Base-by-base conservation (phyloP, 345 rosid genomes). In the Jatropha curcas region DNA sequence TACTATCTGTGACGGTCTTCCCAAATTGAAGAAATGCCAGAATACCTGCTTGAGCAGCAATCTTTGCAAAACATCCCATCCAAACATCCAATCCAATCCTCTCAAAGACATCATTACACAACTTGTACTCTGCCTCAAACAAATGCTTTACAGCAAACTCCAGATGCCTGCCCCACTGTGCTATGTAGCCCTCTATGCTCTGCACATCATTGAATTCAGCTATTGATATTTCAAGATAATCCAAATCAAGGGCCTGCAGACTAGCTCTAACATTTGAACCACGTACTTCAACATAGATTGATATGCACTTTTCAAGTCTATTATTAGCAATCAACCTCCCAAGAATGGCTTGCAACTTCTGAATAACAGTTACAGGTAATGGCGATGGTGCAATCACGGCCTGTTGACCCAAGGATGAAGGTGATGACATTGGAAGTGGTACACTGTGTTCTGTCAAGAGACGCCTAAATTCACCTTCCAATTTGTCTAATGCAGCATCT, bases 81-180 rank as follows among this genome's bases (percentile, higher is more conserved):
- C 99, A 96, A 59, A 87, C 92, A 79, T 93, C 96, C 70, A 73
- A 41, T 28, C 98, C 97, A 28, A 88, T 69, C 79, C 90, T 88
- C 85, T 96, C 99, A 77, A 96, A 96, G 34, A 96, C 98, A 77
- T 96, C 98, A 43, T 84, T 91, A 62, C 99, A 93, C 66, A 96
- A 93, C 78, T 88, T 90, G 81, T 85, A 93, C 79, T 96, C 99
- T 1, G 94, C 99, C 82, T 96, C 99, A 48, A 96, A 90, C 81
- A 96, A 80, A 84, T 93, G 97, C 82, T 96, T 96, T 63, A 96
- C 99, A 0, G 99, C 99, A 85, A 96, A 96, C 87, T 93, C 99
- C 80, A 96, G 83, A 91, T 96, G 98, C 72, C 77, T 91, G 31
- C 98, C 98, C 99, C 99, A 96, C 70, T 89, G 93, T 11, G 87